These are phyloP conservation scores for Phytophthora constricta DNA, from an alignment of 352 stramenopile genomes.

Conservation along the genomic window DNA sequence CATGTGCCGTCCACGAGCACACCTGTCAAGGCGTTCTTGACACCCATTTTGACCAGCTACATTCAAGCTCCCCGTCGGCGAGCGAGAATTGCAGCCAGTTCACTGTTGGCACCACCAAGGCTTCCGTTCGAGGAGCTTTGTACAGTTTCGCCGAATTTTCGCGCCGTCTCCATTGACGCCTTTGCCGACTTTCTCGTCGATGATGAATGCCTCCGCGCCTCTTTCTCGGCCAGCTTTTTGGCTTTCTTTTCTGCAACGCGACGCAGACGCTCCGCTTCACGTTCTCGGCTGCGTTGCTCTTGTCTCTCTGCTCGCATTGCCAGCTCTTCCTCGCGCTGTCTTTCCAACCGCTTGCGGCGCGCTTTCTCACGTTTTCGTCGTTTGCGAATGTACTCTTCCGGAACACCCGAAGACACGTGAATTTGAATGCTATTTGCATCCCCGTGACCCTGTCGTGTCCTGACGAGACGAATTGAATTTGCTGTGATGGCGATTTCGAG, in stretches of 20 bases:
- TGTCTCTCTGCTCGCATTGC: slow-evolving; percentile 74
- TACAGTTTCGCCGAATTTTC: slow-evolving; percentile 80
- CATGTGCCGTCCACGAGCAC: too few species aligned
- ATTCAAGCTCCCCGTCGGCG: slow-evolving; percentile 59
- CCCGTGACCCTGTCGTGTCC: slow-evolving; percentile 51
- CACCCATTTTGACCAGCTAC: too few species aligned
- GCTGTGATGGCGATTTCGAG: slow-evolving; percentile 62
- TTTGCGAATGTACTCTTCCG: slow-evolving; percentile 87
- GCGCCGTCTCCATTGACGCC: slow-evolving; percentile 57
- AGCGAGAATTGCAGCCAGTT: slow-evolving; percentile 82
- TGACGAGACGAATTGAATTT: slow-evolving; percentile 70
- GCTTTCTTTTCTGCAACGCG: slow-evolving; percentile 88
- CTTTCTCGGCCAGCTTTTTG: slow-evolving; percentile 85
- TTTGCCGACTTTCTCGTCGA: slow-evolving; percentile 53
- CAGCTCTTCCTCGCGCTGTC: slow-evolving; percentile 77
- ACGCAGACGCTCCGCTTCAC: slow-evolving; percentile 75
- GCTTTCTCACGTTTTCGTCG: slow-evolving; percentile 86
- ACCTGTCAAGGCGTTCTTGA: too few species aligned
- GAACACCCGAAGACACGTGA: slow-evolving; percentile 68
- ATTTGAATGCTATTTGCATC: slow-evolving; percentile 56
- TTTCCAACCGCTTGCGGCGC: slow-evolving; percentile 74
- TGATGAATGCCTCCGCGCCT: slow-evolving; percentile 58
- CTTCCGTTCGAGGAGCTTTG: slow-evolving; percentile 46
- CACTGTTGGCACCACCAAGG: slow-evolving; percentile 77
- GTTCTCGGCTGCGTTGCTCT: slow-evolving; percentile 63